phyloP scores from a whole-genome alignment of 441 rosid species.

The Melastoma candidum region DNA sequence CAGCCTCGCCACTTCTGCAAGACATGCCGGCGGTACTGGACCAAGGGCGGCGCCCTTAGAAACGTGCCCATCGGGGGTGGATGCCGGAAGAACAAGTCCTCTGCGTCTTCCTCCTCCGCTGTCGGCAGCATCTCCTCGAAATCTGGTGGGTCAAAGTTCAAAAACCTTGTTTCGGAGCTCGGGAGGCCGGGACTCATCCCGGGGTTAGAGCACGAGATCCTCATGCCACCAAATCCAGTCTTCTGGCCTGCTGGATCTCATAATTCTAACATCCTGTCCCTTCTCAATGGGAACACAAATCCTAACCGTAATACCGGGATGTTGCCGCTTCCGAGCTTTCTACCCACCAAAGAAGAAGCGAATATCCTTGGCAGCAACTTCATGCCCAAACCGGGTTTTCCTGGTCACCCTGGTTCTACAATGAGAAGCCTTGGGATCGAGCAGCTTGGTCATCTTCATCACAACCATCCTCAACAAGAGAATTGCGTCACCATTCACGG shows the following conservation, averaged over 20 bases:
- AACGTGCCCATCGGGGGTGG: slow-evolving; percentile 77
- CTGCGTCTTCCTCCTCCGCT: slow-evolving; percentile 26
- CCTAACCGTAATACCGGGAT: slow-evolving; percentile 33
- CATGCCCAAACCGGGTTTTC: slow-evolving; percentile 23
- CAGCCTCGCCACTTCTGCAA: slow-evolving; percentile 87
- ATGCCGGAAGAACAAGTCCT: slow-evolving; percentile 55
- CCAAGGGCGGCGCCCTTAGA: slow-evolving; percentile 66
- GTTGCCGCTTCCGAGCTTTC: slow-evolving; percentile 12
- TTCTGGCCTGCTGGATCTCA: slow-evolving; percentile 42
- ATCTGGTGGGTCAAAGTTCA: slow-evolving; percentile 29
- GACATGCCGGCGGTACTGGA: slow-evolving; percentile 83
- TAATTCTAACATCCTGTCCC: slow-evolving; percentile 40
- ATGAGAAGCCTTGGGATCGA: slow-evolving; percentile 29
- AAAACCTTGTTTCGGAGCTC: slow-evolving; percentile 33
- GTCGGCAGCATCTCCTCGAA: slow-evolving; percentile 7
- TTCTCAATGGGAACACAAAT: slow-evolving; percentile 34
- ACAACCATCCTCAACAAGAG: slow-evolving; percentile 14
- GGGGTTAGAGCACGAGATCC: slow-evolving; percentile 32
- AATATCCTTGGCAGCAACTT: slow-evolving; percentile 27
- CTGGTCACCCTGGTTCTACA: slow-evolving; percentile 15
- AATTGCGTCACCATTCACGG: slow-evolving; percentile 5
- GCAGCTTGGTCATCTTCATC: slow-evolving; percentile 27
- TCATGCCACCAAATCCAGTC: slow-evolving; percentile 24
- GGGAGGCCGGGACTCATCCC: slow-evolving; percentile 30
- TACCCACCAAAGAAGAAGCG: slow-evolving; percentile 33